A percentile compares a stretch with the other conserved stretches of the same genome.
Evolutionary conservation across 345 rosid genomes (phyloP).

Genomic region (Reutealis trisperma): DNA sequence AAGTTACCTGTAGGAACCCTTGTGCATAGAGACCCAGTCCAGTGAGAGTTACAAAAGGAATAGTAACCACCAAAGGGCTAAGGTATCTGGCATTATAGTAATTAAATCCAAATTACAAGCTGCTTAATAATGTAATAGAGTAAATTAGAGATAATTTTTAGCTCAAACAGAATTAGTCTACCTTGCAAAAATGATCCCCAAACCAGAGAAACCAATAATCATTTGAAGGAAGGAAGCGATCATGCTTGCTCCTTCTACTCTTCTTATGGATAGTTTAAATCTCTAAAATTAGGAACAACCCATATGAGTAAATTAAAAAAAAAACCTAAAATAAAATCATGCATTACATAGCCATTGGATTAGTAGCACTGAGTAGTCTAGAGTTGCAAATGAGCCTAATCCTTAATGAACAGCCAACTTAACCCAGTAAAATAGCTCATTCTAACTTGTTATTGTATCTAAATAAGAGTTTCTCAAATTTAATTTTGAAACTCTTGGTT

Average conservation of each 20-base stretch:
- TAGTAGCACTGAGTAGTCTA: no score
- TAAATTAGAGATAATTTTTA: not conserved
- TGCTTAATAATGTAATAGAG: not conserved
- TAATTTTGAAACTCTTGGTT: no score
- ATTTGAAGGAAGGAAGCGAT: conserved; percentile 56
- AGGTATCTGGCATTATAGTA: conserved; percentile 52
- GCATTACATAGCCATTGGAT: no score
- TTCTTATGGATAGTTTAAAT: conserved; percentile 59
- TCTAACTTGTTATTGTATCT: no score
- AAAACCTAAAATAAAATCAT: no score
- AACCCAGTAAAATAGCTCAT: no score
- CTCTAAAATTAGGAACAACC: conserved; percentile 39
- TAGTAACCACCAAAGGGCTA: conserved; percentile 68
- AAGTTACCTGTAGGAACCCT: no score
- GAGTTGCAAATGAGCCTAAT: no score
- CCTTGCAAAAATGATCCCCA: conserved; percentile 69
- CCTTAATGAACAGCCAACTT: no score
- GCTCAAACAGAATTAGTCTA: conserved; percentile 18
- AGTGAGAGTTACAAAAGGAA: conserved; percentile 42
- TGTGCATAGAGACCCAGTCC: no score
- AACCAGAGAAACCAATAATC: conserved; percentile 68
- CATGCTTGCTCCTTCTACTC: conserved; percentile 73
- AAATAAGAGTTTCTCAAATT: no score
- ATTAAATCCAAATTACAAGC: not conserved
- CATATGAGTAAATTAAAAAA: no score